Percentiles rank a stretch among this genome's conserved stretches.
Evolutionary conservation across 1,284 basidiomycete genomes (phyloP).

Genomic region (Neonothopanus nambi): DNA sequence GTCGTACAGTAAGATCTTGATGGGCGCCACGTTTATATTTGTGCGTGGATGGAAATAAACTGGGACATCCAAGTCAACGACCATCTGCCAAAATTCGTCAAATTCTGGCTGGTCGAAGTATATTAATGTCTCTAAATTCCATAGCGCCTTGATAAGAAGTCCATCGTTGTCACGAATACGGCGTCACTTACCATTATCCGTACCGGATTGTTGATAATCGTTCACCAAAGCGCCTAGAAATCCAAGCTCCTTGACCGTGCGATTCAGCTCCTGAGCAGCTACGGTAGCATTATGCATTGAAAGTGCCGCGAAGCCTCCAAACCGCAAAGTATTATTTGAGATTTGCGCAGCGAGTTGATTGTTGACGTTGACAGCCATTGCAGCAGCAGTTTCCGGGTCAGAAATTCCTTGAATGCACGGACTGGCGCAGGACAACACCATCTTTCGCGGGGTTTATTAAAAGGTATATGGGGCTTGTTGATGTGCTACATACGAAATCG

Average conservation of each 20-base stretch:
- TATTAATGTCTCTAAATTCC: conserved; percentile 33
- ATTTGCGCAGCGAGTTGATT: conserved; percentile 37
- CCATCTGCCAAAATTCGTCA: conserved; percentile 45
- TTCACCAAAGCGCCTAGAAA: conserved; percentile 41
- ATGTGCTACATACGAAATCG: conserved; percentile 33
- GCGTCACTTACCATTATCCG: conserved; percentile 26
- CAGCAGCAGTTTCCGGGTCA: conserved; percentile 33
- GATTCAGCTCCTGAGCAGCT: conserved; percentile 41
- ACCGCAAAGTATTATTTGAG: conserved; percentile 39
- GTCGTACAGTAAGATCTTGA: conserved; percentile 27
- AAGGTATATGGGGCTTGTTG: neutral
- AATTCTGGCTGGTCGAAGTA: conserved; percentile 46
- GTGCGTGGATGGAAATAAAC: conserved; percentile 43
- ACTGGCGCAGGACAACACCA: conserved; percentile 40
- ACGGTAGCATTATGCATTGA: conserved; percentile 45
- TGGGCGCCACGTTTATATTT: conserved; percentile 27
- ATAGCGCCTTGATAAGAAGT: neutral
- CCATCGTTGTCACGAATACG: conserved; percentile 16
- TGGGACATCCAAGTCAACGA: conserved; percentile 42
- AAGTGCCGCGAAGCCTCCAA: conserved; percentile 44
- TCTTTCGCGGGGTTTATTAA: conserved; percentile 23
- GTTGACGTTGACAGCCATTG: conserved; percentile 35
- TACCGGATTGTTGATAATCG: conserved; percentile 37
- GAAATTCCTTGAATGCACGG: conserved; percentile 43
- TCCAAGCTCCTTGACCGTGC: conserved; percentile 41